Percentiles rank a stretch among this genome's conserved stretches.
These are phyloP conservation scores for Cyberlindnera samutprakarnensis DNA, from an alignment of 805 yeast species.

Conservation along the genomic window DNA sequence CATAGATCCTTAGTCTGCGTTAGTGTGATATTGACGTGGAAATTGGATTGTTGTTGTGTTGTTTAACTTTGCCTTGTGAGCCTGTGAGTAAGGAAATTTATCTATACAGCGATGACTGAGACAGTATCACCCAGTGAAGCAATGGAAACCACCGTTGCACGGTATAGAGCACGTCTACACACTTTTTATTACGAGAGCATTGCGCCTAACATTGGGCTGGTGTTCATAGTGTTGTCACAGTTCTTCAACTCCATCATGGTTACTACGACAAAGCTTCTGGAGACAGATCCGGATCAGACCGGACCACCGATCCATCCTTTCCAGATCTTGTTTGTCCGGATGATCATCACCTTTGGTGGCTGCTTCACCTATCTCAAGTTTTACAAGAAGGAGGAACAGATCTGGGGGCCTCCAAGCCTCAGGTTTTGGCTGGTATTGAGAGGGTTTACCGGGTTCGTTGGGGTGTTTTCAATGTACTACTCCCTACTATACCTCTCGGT, in stretches of 20 bases:
- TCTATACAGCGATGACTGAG: too few species aligned
- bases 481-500: conserved; percentile 67
- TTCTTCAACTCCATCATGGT: conserved; percentile 74
- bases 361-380: conserved; percentile 49
- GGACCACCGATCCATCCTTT: conserved; percentile 59
- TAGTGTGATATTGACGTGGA: too few species aligned
- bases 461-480: conserved; percentile 74
- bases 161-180: not conserved
- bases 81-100: too few species aligned
- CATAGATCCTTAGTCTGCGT: too few species aligned
- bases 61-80: too few species aligned
- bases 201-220: conserved; percentile 38
- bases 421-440: conserved; percentile 49
- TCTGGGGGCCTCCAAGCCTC: conserved; percentile 60
- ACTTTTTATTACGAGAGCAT: not conserved
- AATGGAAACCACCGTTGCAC: too few species aligned
- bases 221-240: conserved; percentile 53
- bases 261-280: conserved; percentile 65
- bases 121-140: too few species aligned
- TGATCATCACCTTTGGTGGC: conserved; percentile 60
- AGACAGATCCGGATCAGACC: conserved; percentile 51
- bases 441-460: conserved; percentile 70
- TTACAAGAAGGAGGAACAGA: conserved; percentile 48
- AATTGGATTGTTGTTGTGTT: too few species aligned
- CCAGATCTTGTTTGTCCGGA: conserved; percentile 71